Percentiles rank a stretch among this genome's conserved stretches.
phyloP scores from a whole-genome alignment of 352 stramenopile species.

The Globisporangium rhizosaccharum region DNA sequence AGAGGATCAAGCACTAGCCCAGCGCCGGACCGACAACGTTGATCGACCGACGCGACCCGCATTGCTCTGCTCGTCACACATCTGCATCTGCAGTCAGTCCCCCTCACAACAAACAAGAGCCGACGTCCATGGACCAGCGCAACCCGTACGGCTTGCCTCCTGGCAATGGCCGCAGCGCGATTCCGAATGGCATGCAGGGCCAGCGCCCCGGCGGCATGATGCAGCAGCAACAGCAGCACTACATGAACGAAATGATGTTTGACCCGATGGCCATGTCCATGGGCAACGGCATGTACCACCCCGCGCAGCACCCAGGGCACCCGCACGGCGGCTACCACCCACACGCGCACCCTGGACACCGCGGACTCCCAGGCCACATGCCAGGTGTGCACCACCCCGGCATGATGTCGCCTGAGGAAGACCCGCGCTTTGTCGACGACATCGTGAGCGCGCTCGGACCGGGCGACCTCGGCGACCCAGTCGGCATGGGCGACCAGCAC shows the following conservation, averaged over 20 bases:
- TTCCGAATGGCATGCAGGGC: constrained; percentile 34
- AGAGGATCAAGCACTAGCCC: neutral
- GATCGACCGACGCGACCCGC: too few species aligned
- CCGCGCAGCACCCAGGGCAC: constrained; percentile 30
- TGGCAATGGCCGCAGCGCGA: constrained; percentile 20
- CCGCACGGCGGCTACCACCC: constrained; percentile 14
- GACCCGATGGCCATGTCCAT: constrained; percentile 56
- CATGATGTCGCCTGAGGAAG: constrained; percentile 54
- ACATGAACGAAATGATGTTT: constrained; percentile 80
- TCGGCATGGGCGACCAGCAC: constrained; percentile 41
- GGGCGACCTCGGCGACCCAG: constrained; percentile 33
- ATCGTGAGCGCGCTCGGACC: constrained; percentile 56
- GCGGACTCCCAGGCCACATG: constrained; percentile 18
- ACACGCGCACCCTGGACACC: constrained; percentile 22
- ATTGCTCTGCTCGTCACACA: neutral
- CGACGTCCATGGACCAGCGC: constrained; percentile 46
- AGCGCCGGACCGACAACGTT: too few species aligned
- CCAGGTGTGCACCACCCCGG: constrained; percentile 37
- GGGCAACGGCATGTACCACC: constrained; percentile 54
- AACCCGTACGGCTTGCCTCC: constrained; percentile 57
- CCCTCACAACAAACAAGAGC: neutral
- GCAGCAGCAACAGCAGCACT: constrained; percentile 56
- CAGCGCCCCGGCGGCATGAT: constrained; percentile 35
- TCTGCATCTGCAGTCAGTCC: too few species aligned
- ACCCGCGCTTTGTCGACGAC: constrained; percentile 68